These are phyloP conservation scores for Trifolium dubium DNA, from an alignment of 306 rosid genomes.

Conservation along the genomic window DNA sequence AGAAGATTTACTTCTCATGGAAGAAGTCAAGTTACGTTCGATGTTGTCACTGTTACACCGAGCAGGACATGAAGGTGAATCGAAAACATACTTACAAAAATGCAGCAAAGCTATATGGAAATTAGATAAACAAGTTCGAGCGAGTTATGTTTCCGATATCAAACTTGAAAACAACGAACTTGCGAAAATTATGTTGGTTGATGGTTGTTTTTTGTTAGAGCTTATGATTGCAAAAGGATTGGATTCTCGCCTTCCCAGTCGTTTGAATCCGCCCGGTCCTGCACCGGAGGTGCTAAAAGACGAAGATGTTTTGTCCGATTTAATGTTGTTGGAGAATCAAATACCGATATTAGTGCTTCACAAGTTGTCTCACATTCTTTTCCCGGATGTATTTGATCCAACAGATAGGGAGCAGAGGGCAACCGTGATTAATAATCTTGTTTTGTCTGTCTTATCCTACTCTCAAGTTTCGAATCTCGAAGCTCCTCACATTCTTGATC, in stretches of 20 bases:
- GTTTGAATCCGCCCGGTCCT: background rate
- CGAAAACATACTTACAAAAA: background rate
- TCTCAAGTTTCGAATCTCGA: background rate
- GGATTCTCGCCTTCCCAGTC: background rate
- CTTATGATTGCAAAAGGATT: background rate
- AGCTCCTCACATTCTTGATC: background rate
- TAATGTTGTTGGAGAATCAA: conserved; percentile 36
- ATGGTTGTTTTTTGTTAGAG: background rate
- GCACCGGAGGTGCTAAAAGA: background rate
- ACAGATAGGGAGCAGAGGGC: background rate
- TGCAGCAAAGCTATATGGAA: background rate
- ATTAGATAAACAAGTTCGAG: background rate
- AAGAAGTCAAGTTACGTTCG: background rate
- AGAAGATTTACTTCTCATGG: background rate
- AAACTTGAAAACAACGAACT: background rate
- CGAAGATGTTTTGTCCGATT: conserved; percentile 22
- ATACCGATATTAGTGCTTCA: conserved; percentile 30
- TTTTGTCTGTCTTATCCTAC: background rate
- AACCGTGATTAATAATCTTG: background rate
- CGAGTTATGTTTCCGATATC: background rate
- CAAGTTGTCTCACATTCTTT: background rate
- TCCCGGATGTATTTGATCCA: background rate
- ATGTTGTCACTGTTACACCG: background rate
- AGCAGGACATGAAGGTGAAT: background rate
- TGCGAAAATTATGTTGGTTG: background rate